Percentiles rank a stretch among this genome's conserved stretches.
These are phyloP conservation scores for Rhodomyrtus tomentosa DNA, from an alignment of 345 rosid genomes.

Conservation along the genomic window DNA sequence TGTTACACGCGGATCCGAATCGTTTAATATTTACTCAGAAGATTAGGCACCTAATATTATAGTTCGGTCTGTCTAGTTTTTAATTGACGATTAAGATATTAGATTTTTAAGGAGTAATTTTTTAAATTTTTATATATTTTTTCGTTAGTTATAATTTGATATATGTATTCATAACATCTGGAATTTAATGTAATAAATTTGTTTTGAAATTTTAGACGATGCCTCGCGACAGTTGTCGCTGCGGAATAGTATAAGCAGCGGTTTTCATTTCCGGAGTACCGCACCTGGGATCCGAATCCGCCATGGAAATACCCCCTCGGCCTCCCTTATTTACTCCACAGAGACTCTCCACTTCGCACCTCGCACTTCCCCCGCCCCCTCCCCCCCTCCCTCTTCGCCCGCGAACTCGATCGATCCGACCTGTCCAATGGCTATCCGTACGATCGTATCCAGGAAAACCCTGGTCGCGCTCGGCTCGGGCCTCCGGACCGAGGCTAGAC, in stretches of 20 bases:
- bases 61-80: too few relatives aligned
- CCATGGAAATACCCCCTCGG: neutral
- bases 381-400: neutral
- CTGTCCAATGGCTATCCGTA: conserved; percentile 55
- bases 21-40: too few relatives aligned
- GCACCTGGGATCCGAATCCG: neutral
- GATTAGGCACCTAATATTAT: too few relatives aligned
- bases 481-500: neutral
- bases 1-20: too few relatives aligned
- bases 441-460: conserved; percentile 24
- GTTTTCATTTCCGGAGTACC: neutral
- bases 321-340: neutral
- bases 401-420: neutral
- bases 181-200: too few relatives aligned
- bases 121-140: too few relatives aligned
- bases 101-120: too few relatives aligned
- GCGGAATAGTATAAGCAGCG: neutral
- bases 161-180: too few relatives aligned
- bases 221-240: neutral
- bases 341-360: neutral
- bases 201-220: too few relatives aligned
- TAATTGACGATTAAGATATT: too few relatives aligned
- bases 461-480: conserved; percentile 2
- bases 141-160: too few relatives aligned
- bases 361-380: neutral